A percentile compares a stretch with the other conserved stretches of the same genome.
These are phyloP conservation scores for Auriscalpium vulgare DNA, from an alignment of 768 basidiomycete genomes.

Conservation along the genomic window DNA sequence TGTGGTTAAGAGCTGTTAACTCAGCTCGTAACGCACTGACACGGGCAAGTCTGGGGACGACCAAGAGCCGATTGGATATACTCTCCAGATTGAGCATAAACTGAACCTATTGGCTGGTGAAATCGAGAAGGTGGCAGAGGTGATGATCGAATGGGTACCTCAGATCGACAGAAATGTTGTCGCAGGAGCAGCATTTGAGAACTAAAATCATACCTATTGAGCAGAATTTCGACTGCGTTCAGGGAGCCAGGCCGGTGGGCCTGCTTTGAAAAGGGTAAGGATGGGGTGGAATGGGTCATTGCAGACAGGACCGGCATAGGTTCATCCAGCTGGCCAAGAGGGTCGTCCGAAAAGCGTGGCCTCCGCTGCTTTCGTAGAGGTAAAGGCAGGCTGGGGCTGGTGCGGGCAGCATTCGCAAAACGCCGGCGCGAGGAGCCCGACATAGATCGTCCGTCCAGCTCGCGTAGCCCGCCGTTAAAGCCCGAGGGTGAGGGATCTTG, in stretches of 20 bases:
- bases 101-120: conserved; percentile 47
- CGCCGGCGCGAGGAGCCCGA: conserved; percentile 7
- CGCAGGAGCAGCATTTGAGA: conserved; percentile 70
- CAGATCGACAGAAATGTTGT: conserved; percentile 82
- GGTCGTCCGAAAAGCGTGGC: conserved; percentile 62
- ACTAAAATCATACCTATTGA: conserved; percentile 59
- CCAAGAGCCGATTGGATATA: conserved; percentile 85
- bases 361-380: conserved; percentile 45
- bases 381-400: conserved; percentile 63
- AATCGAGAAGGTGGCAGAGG: too few relatives aligned
- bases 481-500: conserved; percentile 17
- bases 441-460: background rate
- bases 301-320: conserved; percentile 27
- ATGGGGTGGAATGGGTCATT: conserved; percentile 64
- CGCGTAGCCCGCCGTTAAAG: background rate
- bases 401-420: conserved; percentile 54
- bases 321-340: conserved; percentile 58
- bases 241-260: conserved; percentile 37
- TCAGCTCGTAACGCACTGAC: conserved; percentile 96
- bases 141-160: conserved; percentile 39
- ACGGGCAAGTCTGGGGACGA: conserved; percentile 89
- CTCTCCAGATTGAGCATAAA: conserved; percentile 86
- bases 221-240: conserved; percentile 44
- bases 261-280: conserved; percentile 43
- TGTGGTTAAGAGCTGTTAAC: conserved; percentile 90